phyloP scores from a whole-genome alignment of 2,329 filamentous ascomycete species.

The Penicillium sumatraense region DNA sequence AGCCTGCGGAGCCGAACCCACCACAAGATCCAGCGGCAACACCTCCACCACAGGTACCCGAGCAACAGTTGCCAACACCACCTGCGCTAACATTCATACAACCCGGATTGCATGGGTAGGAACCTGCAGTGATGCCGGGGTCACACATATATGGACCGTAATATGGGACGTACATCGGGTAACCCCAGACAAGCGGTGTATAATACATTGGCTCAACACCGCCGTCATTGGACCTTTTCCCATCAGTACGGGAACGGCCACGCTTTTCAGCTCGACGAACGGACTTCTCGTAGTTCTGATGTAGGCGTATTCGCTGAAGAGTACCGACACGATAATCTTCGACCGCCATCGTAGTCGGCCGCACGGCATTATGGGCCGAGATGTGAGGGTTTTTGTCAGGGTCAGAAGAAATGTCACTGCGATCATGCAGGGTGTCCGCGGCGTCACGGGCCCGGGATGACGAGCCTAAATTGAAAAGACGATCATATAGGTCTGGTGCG shows the following conservation, averaged over 20 bases:
- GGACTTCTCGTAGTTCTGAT: slow-evolving; percentile 56
- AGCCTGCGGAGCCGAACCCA: slow-evolving; percentile 44
- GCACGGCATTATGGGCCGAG: slow-evolving; percentile 72
- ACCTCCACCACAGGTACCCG: slow-evolving; percentile 49
- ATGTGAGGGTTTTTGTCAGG: slow-evolving; percentile 69
- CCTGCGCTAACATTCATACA: slow-evolving; percentile 49
- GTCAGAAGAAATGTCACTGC: slow-evolving; percentile 50
- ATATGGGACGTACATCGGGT: slow-evolving; percentile 49
- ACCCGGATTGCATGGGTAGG: slow-evolving; percentile 51
- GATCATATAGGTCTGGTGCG: slow-evolving; percentile 56
- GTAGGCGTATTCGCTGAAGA: slow-evolving; percentile 39
- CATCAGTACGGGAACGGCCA: slow-evolving; percentile 34
- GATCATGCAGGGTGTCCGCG: slow-evolving; percentile 52
- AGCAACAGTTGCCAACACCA: slow-evolving; percentile 52
- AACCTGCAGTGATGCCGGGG: slow-evolving; percentile 44
- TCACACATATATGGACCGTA: slow-evolving; percentile 55
- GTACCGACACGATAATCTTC: slow-evolving; percentile 21
- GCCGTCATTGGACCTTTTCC: slow-evolving; percentile 29
- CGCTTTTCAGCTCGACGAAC: slow-evolving; percentile 40
- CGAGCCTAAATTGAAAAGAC: slow-evolving; percentile 47
- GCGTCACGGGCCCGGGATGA: slow-evolving; percentile 57
- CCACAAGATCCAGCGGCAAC: slow-evolving; percentile 51
- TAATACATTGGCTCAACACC: slow-evolving; percentile 17
- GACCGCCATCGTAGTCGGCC: slow-evolving; percentile 20
- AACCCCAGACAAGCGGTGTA: slow-evolving; percentile 50